phyloP scores from a whole-genome alignment of 805 yeast species.

The Lachancea thermotolerans region DNA sequence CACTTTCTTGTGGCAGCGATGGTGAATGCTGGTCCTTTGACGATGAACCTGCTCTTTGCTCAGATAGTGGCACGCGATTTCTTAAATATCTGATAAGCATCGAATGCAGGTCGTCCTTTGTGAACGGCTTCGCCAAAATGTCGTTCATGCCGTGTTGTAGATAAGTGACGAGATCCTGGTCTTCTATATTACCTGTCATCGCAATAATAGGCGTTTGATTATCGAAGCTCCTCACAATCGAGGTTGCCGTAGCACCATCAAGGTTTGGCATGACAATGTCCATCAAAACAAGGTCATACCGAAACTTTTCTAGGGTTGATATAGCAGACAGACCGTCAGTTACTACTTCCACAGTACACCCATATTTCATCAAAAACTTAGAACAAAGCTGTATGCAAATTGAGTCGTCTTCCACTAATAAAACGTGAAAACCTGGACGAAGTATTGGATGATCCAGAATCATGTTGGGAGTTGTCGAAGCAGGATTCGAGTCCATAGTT shows the following conservation, averaged over 20 bases:
- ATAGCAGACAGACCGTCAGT: constrained; percentile 91
- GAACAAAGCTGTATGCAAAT: constrained; percentile 79
- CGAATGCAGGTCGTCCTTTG: constrained; percentile 74
- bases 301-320: constrained; percentile 58
- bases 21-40: constrained; percentile 7
- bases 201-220: constrained; percentile 85
- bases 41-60: constrained; percentile 16
- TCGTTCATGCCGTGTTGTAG: constrained; percentile 87
- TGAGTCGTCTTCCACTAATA: constrained; percentile 73
- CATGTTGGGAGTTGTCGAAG: constrained; percentile 4
- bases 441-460: constrained; percentile 12
- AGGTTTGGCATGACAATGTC: constrained; percentile 86
- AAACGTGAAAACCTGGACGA: constrained; percentile 53
- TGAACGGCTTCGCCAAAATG: constrained; percentile 89
- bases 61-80: constrained; percentile 37
- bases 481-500: constrained; percentile 1
- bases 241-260: constrained; percentile 87
- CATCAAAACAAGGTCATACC: constrained; percentile 75
- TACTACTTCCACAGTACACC: constrained; percentile 88
- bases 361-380: constrained; percentile 76
- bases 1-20: constrained; percentile 3
- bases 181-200: constrained; percentile 86
- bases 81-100: constrained; percentile 70
- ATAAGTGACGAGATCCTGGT: constrained; percentile 72
- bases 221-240: constrained; percentile 80